Evolutionary conservation across 225 moss, liverwort and hornwort genomes (phyloP).

Genomic region (Sphagnum contortum): DNA sequence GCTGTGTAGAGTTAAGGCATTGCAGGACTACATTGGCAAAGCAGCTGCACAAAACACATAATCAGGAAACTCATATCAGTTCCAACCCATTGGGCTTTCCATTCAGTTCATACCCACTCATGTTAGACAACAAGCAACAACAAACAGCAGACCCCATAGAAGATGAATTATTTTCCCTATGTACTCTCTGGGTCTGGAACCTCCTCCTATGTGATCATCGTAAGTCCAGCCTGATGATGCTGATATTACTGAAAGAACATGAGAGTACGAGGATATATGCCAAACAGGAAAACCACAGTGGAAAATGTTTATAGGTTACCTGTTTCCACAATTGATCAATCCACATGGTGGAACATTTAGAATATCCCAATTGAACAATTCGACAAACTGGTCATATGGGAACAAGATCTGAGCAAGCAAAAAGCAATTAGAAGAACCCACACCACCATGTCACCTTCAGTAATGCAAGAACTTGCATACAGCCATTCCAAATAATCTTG

Average conservation of each 20-base stretch:
- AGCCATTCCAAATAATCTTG: too few relatives aligned
- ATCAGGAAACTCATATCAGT: too few relatives aligned
- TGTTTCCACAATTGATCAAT: conserved; percentile 90
- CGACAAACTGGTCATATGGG: conserved; percentile 59
- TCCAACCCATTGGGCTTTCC: too few relatives aligned
- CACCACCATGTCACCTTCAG: too few relatives aligned
- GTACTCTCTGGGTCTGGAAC: too few relatives aligned
- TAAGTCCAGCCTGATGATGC: background rate
- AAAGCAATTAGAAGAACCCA: background rate
- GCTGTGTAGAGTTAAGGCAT: conserved; percentile 89
- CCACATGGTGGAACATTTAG: conserved; percentile 72
- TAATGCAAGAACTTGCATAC: too few relatives aligned
- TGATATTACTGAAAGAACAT: background rate
- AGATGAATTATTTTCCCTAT: too few relatives aligned
- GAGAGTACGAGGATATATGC: background rate
- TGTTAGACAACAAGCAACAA: too few relatives aligned
- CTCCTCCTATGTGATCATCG: too few relatives aligned
- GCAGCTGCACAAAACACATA: conserved; percentile 43
- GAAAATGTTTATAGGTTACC: conserved; percentile 21
- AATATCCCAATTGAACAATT: conserved; percentile 56
- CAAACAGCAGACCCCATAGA: too few relatives aligned
- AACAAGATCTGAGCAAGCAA: conserved; percentile 58
- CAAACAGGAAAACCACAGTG: background rate
- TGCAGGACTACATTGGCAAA: conserved; percentile 91
- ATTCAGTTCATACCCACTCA: too few relatives aligned